Evolutionary conservation across 2,329 filamentous ascomycete species (phyloP).

Genomic region (Diaporthe velutina): DNA sequence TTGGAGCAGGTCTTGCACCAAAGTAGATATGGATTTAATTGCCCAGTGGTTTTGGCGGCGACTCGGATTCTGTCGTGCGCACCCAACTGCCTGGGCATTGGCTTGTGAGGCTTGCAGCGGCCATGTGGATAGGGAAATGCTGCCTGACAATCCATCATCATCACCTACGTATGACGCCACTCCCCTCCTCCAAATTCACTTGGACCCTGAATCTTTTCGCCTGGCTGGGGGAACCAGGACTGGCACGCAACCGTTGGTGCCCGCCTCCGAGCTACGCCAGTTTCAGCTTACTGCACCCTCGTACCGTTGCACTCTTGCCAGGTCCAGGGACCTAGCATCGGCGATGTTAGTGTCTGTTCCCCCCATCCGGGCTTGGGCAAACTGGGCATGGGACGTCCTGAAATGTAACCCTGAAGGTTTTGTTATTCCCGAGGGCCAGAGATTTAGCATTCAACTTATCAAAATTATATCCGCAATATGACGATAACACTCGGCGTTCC

Average conservation of each 20-base stretch:
- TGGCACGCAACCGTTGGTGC: constrained; percentile 17
- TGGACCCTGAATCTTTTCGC: neutral
- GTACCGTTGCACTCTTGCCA: neutral
- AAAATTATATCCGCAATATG: constrained; percentile 1
- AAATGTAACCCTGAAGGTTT: constrained; percentile 7
- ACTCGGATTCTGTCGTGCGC: neutral
- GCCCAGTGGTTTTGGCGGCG: neutral
- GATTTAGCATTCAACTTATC: constrained; percentile 2
- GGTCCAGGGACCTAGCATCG: neutral
- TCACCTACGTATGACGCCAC: constrained; percentile 25
- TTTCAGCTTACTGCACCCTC: constrained; percentile 1
- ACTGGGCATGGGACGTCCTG: neutral
- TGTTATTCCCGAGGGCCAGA: constrained; percentile 1
- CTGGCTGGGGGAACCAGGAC: neutral
- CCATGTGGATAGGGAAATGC: constrained; percentile 36
- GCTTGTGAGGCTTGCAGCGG: neutral
- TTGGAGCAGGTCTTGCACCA: constrained; percentile 2
- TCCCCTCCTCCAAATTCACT: neutral
- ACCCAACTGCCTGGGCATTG: neutral
- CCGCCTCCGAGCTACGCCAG: constrained; percentile 6
- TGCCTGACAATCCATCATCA: constrained; percentile 37
- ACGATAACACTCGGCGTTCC: neutral
- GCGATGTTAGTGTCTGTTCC: neutral
- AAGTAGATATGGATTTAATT: constrained; percentile 2
- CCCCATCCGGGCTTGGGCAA: neutral